A percentile compares a stretch with the other conserved stretches of the same genome.
These are phyloP conservation scores for Plenodomus lindquistii DNA, from an alignment of 2,329 filamentous ascomycete genomes.

Conservation along the genomic window DNA sequence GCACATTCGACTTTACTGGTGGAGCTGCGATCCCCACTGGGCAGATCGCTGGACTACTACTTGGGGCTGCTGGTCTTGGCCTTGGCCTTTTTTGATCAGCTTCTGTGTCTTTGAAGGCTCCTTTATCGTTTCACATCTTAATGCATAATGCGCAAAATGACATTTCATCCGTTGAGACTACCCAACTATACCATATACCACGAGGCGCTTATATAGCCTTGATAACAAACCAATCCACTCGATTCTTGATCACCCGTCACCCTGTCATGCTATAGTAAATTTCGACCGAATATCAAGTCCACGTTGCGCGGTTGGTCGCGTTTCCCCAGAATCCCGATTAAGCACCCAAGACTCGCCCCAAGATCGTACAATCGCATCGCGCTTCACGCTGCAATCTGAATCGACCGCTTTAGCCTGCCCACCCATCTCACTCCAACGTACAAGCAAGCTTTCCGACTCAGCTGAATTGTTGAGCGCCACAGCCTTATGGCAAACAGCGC, in stretches of 20 bases:
- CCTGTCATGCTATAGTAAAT: too few species aligned
- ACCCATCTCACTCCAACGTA: too few species aligned
- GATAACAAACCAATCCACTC: neutral
- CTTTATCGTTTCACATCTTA: neutral
- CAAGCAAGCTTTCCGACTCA: too few species aligned
- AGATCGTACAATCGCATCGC: too few species aligned
- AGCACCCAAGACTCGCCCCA: too few species aligned
- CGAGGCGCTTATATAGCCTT: neutral
- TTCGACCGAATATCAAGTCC: too few species aligned
- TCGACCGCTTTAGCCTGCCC: too few species aligned
- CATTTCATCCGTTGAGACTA: neutral
- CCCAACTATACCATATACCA: neutral
- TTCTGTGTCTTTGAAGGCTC: neutral
- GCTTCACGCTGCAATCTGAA: too few species aligned
- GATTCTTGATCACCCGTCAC: neutral
- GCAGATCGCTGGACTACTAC: constrained; percentile 21
- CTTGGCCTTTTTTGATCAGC: constrained; percentile 23
- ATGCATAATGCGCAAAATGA: neutral
- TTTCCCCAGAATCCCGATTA: too few species aligned
- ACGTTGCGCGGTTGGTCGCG: too few species aligned
- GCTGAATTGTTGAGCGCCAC: too few species aligned
- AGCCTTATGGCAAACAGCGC: too few species aligned
- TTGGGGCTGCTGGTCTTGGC: constrained; percentile 31
- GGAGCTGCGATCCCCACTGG: constrained; percentile 20
- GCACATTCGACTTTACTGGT: constrained; percentile 13